phyloP scores from a whole-genome alignment of 1,284 basidiomycete genomes.

The Erythrobasidium hasegawianum region DNA sequence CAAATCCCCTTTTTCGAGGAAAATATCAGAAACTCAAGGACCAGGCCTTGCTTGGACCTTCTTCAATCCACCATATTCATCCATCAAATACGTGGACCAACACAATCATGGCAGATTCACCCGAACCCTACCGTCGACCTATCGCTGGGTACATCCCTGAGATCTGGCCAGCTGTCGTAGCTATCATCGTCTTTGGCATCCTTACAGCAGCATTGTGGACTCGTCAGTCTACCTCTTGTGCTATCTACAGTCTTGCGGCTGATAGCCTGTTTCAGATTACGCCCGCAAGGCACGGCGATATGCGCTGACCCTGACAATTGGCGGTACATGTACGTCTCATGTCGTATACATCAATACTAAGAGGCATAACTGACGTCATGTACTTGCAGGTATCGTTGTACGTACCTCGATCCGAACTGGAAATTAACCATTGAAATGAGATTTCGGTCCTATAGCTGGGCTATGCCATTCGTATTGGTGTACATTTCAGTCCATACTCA shows the following conservation, averaged over 20 bases:
- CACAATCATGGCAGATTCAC: too few relatives aligned
- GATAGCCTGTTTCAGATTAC: background rate
- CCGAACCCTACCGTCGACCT: too few relatives aligned
- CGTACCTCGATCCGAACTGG: background rate
- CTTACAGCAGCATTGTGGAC: slow-evolving; percentile 16
- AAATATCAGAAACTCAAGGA: too few relatives aligned
- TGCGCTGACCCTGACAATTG: slow-evolving; percentile 17
- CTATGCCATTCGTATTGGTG: slow-evolving; percentile 16
- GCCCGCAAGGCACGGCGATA: slow-evolving; percentile 16
- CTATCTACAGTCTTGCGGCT: background rate
- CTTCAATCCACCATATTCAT: too few relatives aligned
- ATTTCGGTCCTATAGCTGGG: slow-evolving; percentile 21
- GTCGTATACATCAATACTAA: too few relatives aligned
- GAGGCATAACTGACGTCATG: too few relatives aligned
- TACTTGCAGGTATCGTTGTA: background rate
- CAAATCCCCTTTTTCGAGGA: too few relatives aligned
- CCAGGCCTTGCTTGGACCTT: too few relatives aligned
- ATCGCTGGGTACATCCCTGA: slow-evolving; percentile 15
- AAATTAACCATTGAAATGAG: too few relatives aligned
- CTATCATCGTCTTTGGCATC: slow-evolving; percentile 9
- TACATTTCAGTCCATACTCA: slow-evolving; percentile 8
- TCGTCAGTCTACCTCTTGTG: background rate
- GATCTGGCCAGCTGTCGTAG: slow-evolving; percentile 11
- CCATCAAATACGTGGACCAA: too few relatives aligned
- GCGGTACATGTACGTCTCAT: slow-evolving; percentile 2